Evolutionary conservation across 225 moss, liverwort and hornwort genomes (phyloP).

Genomic region (Bryum argenteum): DNA sequence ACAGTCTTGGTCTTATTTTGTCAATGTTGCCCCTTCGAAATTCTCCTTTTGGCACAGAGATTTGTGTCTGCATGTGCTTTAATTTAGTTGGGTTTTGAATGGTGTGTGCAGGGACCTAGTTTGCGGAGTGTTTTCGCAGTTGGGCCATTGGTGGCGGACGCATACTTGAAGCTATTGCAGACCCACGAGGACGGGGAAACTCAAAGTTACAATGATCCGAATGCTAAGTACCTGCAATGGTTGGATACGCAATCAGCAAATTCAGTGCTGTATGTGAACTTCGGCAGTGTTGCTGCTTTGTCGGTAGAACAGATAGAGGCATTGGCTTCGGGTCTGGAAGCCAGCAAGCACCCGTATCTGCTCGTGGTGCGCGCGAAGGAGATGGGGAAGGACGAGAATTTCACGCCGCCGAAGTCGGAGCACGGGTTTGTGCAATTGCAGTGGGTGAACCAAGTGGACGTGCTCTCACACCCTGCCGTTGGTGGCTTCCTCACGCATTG

Average conservation of each 20-base stretch:
- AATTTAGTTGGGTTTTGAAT: too few species aligned
- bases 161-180: constrained; percentile 21
- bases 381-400: constrained; percentile 1
- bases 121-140: constrained; percentile 31
- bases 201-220: background rate
- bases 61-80: too few species aligned
- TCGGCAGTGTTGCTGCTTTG: constrained; percentile 16
- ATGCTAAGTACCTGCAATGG: constrained; percentile 22
- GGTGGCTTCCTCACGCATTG: constrained; percentile 67
- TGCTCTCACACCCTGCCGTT: constrained; percentile 50
- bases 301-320: constrained; percentile 18
- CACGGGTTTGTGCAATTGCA: constrained; percentile 44
- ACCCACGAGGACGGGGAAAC: background rate
- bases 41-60: too few species aligned
- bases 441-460: constrained; percentile 52
- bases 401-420: background rate
- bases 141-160: constrained; percentile 40
- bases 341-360: constrained; percentile 21
- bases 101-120: constrained; percentile 17
- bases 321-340: constrained; percentile 14
- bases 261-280: constrained; percentile 24
- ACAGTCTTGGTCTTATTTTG: too few species aligned
- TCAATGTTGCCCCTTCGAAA: too few species aligned
- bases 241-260: background rate
- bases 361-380: constrained; percentile 13